Evolutionary conservation across 108 stramenopile genomes (phyloP), one percentile per base, ranked within the genome.

Genomic region (Cyclotella sp.): DNA sequence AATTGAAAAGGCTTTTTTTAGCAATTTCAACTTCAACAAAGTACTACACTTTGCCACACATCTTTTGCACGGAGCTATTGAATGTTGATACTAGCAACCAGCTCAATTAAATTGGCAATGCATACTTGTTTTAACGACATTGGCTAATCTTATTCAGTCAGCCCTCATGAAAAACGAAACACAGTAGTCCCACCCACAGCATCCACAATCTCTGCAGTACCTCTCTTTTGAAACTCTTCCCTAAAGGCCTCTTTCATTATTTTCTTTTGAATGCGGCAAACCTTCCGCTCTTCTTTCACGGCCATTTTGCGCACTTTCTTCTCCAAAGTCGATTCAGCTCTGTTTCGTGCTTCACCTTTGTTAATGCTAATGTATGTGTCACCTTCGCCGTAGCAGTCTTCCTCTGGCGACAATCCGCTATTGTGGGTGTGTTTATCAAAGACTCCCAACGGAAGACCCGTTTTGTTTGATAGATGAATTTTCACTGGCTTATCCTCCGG

Each of bases 231-330:
- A 63, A 94, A 93, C 68, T 96, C 95, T 18, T 96, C 91, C 28
- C 70, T 72, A 79, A 96, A 92, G 0, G 91, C 91, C 63, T 94
- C 90, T 65, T 87, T 90, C 85, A 91, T 92, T 75, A 90, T 91
- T 67, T 95, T 95, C 93, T 98, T 98, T 69, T 96, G 92, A 70
- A 93, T 94, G 10, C 97, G 84, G 42, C 91, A 92, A 61, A 92
- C 68, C 75, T 87, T 85, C 16, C 95, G 84, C 72, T 95, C 95
- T 71, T 90, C 79, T 76, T 97, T 99, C 52, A 96, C 78, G 11
- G 79, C 70, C 40, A 77, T 68, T 75, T 99, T 99, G 16, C 98
- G 84, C 12, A 73, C 71, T 54, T 82, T 87, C 91, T 97, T 97
- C 46, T 99, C 96, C 67, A 88, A 89, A 12, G 45, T 68, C 3